Evolutionary conservation across 2,329 filamentous ascomycete species (phyloP), one percentile per base, ranked within the genome.

Genomic region (Sporothrix inflata): DNA sequence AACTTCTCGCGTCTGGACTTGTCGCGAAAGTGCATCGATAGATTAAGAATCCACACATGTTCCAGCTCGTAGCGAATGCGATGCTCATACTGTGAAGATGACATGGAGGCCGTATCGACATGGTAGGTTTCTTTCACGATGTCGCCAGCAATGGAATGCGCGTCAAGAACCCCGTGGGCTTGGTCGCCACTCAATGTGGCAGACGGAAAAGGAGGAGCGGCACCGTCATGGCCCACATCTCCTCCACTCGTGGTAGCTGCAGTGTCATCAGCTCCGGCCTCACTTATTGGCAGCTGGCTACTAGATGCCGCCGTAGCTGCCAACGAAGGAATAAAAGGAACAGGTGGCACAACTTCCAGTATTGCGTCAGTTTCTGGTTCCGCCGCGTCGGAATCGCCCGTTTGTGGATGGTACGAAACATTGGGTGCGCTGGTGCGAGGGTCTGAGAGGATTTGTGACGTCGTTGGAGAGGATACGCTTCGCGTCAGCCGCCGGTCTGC

Each of bases 21-120:
- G 82, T 99, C 96, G 73, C 94, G 90, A 81, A 98, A 99, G 81
- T 97, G 94, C 96, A 99, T 98, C 82, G 94, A 98, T 73, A 98
- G 87, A 79, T 99, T 99, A 76, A 99, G 85, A 73, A 99, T 98
- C 96, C 96, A 99, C 78, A 88, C 91, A 74, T 86, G 88, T 78
- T 98, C 94, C 71, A 98, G 86, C 81, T 98, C 95, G 74, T 92
- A 89, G 75, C 92, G 89, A 75, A 97, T 87, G 77, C 89, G 85
- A 69, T 85, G 83, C 70, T 92, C 88, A 77, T 92, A 87, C 73
- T 86, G 82, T 2, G 86, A 85, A 3, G 83, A 83, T 19, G 86
- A 85, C 74, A 85, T 81, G 24, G 86, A 87, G 27, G 81, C 83
- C 1, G 81, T 80, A 75, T 88, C 86, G 27, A 74, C 71, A 1